phyloP scores from a whole-genome alignment of 208 protist species.

The Acanthamoeba triangularis region DNA sequence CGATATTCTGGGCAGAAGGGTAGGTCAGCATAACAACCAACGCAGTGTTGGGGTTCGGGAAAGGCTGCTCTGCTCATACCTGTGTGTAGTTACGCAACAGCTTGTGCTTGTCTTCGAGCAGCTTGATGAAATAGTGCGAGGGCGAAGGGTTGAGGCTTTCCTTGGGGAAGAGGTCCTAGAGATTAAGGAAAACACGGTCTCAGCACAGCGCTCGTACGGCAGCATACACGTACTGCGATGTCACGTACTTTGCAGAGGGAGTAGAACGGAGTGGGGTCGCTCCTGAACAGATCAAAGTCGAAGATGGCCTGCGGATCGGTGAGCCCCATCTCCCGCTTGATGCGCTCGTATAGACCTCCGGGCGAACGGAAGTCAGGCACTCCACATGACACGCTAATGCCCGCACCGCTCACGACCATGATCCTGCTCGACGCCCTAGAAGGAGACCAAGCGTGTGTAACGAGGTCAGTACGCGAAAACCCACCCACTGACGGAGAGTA shows the following conservation, averaged over 20 bases:
- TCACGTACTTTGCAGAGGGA: conserved; percentile 47
- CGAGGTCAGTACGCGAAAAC: no score
- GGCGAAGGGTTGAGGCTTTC: conserved; percentile 79
- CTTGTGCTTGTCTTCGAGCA: conserved; percentile 82
- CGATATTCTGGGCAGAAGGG: conserved; percentile 86
- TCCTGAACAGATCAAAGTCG: conserved; percentile 86
- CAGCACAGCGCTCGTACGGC: background rate
- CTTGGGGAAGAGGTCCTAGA: conserved; percentile 79
- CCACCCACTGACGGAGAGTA: no score
- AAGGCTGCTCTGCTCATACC: background rate
- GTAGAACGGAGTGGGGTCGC: conserved; percentile 83
- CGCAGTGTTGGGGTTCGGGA: no score
- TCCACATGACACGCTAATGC: conserved; percentile 84
- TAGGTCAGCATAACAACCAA: background rate
- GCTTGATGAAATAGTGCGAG: conserved; percentile 85
- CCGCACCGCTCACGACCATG: conserved; percentile 42
- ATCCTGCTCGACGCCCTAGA: conserved; percentile 9
- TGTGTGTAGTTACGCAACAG: conserved; percentile 83
- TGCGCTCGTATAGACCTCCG: conserved; percentile 87
- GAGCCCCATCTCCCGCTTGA: conserved; percentile 82
- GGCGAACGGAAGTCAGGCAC: conserved; percentile 90
- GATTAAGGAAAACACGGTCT: background rate
- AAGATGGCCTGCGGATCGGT: conserved; percentile 88
- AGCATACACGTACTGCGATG: background rate
- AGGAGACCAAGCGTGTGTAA: background rate